Conservation (phyloP, 768 basidiomycete species). For the Polyporus arcularius region DNA sequence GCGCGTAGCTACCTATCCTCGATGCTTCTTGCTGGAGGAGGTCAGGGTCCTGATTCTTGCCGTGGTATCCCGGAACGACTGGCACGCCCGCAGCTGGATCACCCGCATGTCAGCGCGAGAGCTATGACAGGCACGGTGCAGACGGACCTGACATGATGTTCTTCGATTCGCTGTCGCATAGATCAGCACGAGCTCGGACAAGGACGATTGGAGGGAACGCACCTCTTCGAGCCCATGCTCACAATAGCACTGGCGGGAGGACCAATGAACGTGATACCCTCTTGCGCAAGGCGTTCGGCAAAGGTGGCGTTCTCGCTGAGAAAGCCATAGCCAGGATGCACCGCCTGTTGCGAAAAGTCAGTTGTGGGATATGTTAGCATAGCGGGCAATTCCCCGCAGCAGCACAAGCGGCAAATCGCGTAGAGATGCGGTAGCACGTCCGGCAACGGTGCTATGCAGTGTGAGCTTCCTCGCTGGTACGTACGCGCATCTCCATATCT, state of each 20-base stretch:
- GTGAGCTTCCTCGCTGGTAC: too few species aligned
- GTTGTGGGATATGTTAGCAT: too few species aligned
- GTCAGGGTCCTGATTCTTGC: constrained; percentile 73
- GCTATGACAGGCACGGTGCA: background rate
- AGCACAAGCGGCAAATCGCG: too few species aligned
- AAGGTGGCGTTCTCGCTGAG: constrained; percentile 90
- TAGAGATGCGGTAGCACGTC: too few species aligned
- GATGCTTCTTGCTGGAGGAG: constrained; percentile 69
- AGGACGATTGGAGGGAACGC: background rate
- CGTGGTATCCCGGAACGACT: constrained; percentile 94
- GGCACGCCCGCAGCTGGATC: constrained; percentile 80
- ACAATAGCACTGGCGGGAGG: constrained; percentile 86
- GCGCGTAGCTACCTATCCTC: constrained; percentile 56
- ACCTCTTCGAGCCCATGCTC: constrained; percentile 97
- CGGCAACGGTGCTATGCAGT: too few species aligned
- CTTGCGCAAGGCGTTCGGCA: constrained; percentile 68
- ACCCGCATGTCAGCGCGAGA: background rate
- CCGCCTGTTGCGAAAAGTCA: too few species aligned
- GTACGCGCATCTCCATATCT: too few species aligned
- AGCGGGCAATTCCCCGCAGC: too few species aligned
- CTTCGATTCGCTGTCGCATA: constrained; percentile 76
- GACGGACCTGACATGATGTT: constrained; percentile 83
- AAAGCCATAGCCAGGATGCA: constrained; percentile 94
- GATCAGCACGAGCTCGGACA: background rate
- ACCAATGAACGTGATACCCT: constrained; percentile 88